A percentile compares a stretch with the other conserved stretches of the same genome.
Conservation (phyloP, 2,329 filamentous ascomycete species). For the Microthyrium microscopicum region DNA sequence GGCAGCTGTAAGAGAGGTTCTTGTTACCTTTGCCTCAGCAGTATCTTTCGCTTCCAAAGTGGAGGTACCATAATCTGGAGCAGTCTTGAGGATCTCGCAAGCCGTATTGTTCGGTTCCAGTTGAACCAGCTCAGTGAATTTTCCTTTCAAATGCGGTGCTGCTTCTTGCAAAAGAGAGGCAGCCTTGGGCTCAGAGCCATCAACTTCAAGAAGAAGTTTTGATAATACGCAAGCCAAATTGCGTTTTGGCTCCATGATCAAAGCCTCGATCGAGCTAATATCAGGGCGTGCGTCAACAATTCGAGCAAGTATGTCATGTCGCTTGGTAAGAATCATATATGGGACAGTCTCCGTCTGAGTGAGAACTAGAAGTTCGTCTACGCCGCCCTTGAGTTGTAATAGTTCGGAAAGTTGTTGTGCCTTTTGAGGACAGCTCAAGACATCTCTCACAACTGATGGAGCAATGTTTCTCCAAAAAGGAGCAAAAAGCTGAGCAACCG, state of each 20-base stretch:
- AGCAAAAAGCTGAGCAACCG: conserved; percentile 53
- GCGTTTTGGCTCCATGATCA: conserved; percentile 38
- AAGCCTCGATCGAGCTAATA: conserved; percentile 38
- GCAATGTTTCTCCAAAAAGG: conserved; percentile 84
- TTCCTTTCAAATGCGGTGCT: too few species aligned
- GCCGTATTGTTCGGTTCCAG: conserved; percentile 60
- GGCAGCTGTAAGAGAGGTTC: not conserved
- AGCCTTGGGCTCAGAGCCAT: conserved; percentile 49
- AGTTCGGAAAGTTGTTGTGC: conserved; percentile 66
- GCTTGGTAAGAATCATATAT: conserved; percentile 65
- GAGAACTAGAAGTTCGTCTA: conserved; percentile 55
- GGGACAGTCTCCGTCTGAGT: conserved; percentile 75
- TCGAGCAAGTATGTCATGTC: conserved; percentile 59
- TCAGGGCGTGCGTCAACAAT: conserved; percentile 54
- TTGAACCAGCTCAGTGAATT: conserved; percentile 55
- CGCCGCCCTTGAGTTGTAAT: conserved; percentile 55
- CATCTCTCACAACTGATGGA: conserved; percentile 65
- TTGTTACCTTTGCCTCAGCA: conserved; percentile 40
- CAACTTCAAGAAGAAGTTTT: conserved; percentile 38
- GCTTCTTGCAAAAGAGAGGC: conserved; percentile 53
- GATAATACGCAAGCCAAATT: conserved; percentile 44
- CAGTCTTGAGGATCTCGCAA: conserved; percentile 65
- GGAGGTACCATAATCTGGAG: conserved; percentile 64
- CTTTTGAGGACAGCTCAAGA: conserved; percentile 66
- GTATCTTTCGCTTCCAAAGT: conserved; percentile 33